Percentiles rank a stretch among this genome's conserved stretches.
Conservation (phyloP, 106 monocot species). For the Platanthera guangdongensis region DNA sequence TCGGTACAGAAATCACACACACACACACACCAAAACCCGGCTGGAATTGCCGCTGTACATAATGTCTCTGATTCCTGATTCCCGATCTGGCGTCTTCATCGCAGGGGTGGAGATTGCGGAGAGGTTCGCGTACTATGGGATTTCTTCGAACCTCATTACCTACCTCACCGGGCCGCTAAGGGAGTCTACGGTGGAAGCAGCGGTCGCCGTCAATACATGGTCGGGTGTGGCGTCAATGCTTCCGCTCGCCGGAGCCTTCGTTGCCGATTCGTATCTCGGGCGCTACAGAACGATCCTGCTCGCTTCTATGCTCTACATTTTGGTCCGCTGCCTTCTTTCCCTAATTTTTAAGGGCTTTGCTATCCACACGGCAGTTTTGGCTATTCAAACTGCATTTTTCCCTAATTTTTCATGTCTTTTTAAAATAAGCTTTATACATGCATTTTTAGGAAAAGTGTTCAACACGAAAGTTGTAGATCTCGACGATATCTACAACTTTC, state of each 20-base stretch:
- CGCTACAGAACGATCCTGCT: constrained; percentile 34
- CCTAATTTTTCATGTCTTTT: too few relatives aligned
- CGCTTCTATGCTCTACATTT: constrained; percentile 35
- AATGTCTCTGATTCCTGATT: background rate
- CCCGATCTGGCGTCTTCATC: background rate
- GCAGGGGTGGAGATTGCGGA: constrained; percentile 53
- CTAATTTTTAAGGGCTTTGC: background rate
- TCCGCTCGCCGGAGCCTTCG: constrained; percentile 45
- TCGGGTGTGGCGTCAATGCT: constrained; percentile 30
- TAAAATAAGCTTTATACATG: too few relatives aligned
- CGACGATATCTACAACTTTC: too few relatives aligned
- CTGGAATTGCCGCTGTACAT: background rate
- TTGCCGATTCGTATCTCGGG: constrained; percentile 48
- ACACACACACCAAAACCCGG: too few relatives aligned
- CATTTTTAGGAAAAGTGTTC: too few relatives aligned
- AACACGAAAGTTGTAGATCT: too few relatives aligned
- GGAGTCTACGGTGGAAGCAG: constrained; percentile 36
- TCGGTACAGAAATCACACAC: constrained; percentile 15
- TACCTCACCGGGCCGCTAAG: constrained; percentile 51
- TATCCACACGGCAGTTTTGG: too few relatives aligned
- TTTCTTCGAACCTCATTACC: constrained; percentile 42
- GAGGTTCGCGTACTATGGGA: constrained; percentile 41
- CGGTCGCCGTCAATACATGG: constrained; percentile 41
- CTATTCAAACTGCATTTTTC: too few relatives aligned
- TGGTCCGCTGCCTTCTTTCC: constrained; percentile 13